Conservation (phyloP, 805 yeast genomes). For the Pichia scutulata region DNA sequence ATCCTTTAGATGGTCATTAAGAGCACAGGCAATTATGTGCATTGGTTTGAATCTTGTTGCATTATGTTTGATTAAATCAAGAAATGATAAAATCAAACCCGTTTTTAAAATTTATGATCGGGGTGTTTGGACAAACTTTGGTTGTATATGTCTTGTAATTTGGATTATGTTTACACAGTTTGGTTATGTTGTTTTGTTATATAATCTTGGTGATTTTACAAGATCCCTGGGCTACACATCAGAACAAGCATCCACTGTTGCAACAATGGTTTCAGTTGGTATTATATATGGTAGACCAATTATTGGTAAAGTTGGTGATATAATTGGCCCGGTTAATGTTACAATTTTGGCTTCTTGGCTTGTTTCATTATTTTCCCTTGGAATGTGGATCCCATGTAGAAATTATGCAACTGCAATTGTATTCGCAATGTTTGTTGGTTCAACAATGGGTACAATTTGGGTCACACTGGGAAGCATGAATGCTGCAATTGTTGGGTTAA, state of each 20-base stretch:
- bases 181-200: slow-evolving; percentile 54
- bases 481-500: slow-evolving; percentile 47
- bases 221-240: slow-evolving; percentile 50
- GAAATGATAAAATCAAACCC: slow-evolving; percentile 31
- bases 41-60: slow-evolving; percentile 29
- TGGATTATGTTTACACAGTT: slow-evolving; percentile 44
- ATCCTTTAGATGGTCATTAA: slow-evolving; percentile 42
- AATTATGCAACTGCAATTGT: slow-evolving; percentile 48
- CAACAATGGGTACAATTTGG: slow-evolving; percentile 55
- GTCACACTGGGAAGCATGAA: slow-evolving; percentile 45
- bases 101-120: slow-evolving; percentile 35
- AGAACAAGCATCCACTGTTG: slow-evolving; percentile 47
- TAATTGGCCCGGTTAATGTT: slow-evolving; percentile 43
- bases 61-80: slow-evolving; percentile 29
- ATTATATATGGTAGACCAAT: slow-evolving; percentile 48
- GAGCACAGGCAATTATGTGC: slow-evolving; percentile 40
- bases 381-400: slow-evolving; percentile 53
- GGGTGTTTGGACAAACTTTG: slow-evolving; percentile 31
- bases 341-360: slow-evolving; percentile 31
- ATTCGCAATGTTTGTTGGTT: slow-evolving; percentile 47
- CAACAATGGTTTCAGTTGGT: slow-evolving; percentile 57
- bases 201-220: slow-evolving; percentile 53
- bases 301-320: slow-evolving; percentile 45
- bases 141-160: slow-evolving; percentile 25
- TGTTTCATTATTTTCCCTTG: slow-evolving; percentile 35